Evolutionary conservation across 73 alveolate species (phyloP), one percentile per base, ranked within the genome.

Genomic region (Breviolum minutum): DNA sequence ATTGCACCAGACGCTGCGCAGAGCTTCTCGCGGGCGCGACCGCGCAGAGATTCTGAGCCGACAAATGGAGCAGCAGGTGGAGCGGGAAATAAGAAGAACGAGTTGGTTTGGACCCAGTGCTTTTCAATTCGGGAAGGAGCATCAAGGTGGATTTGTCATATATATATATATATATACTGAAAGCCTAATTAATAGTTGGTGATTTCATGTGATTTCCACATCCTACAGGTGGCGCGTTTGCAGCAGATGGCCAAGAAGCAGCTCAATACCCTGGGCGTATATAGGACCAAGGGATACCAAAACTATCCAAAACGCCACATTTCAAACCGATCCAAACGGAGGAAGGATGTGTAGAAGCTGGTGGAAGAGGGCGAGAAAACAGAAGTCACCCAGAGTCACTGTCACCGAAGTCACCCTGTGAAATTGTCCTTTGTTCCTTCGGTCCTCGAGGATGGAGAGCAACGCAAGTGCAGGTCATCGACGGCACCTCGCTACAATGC

Each of bases 191-290:
- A 40, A 3, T 40, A 2, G 54, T n/a, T n/a, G n/a, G 40, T 5
- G 40, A 14, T 9, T 9, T 19, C 83, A 71, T 11, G 40, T 5
- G 40, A 14, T 9, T 9, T 19, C 83, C n/a, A 24, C 83, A 20
- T 26, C 62, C 26, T 19, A 26, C 61, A 84, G 93, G 94, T 63
- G 80, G 19, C 60, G 81, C 94, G 63, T 29, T 63, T 86, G 64
- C 94, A 86, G 94, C 61, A 27, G 64, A 63, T 63, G 63, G 94
- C 94, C 64, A 62, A 63, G 20, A 61, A 86, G 94, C 94, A 86
- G 80, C 63, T 86, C 30, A 86, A 63, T 27, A 63, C 79, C 48
- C 16, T 86, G 80, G 94, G 94, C 8, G 94, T 86, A n/a, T 86
- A 86, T 80, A 86, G 94, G 94, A 86, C 94, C 73, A 60, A 17